Evolutionary conservation across 2,329 filamentous ascomycete genomes (phyloP).

Genomic region (Allantophomopsis cytisporea): DNA sequence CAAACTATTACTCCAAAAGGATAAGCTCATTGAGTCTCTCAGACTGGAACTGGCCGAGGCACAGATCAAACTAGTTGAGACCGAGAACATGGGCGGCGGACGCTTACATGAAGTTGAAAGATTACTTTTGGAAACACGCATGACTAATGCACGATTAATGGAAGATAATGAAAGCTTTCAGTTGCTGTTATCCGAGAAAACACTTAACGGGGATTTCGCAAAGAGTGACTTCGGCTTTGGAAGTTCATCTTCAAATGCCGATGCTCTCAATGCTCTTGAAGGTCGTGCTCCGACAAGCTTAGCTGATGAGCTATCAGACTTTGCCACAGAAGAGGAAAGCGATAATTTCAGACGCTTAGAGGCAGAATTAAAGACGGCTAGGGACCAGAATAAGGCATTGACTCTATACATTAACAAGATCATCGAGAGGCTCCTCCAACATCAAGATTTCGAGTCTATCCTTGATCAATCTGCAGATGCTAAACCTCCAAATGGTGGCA

Average conservation of each 20-base stretch:
- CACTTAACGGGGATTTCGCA: conserved; percentile 83
- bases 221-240: conserved; percentile 69
- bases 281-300: conserved; percentile 47
- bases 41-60: conserved; percentile 86
- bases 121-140: conserved; percentile 78
- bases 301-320: conserved; percentile 76
- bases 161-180: conserved; percentile 99
- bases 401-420: conserved; percentile 99
- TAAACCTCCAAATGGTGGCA: conserved; percentile 24
- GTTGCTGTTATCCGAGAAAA: conserved; percentile 85
- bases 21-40: conserved; percentile 88
- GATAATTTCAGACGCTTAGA: conserved; percentile 58
- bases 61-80: conserved; percentile 88
- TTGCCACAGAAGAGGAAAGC: conserved; percentile 44
- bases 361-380: conserved; percentile 62
- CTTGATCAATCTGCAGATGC: conserved; percentile 64
- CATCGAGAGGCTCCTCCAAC: conserved; percentile 84
- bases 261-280: conserved; percentile 50
- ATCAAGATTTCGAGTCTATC: conserved; percentile 91
- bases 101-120: conserved; percentile 83
- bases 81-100: conserved; percentile 84
- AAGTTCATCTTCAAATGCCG: conserved; percentile 42
- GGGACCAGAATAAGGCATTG: conserved; percentile 93
- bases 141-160: conserved; percentile 92
- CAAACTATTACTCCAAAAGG: conserved; percentile 84